phyloP scores from a whole-genome alignment of 768 basidiomycete genomes.

The Megacollybia marginata region DNA sequence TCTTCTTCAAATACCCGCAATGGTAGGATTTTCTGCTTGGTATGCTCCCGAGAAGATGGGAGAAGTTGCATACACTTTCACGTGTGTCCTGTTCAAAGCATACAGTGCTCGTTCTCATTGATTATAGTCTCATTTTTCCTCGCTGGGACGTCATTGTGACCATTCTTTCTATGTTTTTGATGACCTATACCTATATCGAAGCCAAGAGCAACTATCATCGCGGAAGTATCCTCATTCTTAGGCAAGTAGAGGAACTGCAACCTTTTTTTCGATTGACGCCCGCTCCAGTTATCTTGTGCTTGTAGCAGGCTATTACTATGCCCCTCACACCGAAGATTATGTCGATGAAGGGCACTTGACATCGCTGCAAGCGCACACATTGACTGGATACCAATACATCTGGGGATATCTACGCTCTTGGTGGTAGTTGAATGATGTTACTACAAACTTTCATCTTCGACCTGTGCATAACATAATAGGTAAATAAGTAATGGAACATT shows the following conservation, averaged over 20 bases:
- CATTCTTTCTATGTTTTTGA: slow-evolving; percentile 91
- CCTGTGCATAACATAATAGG: too few species aligned
- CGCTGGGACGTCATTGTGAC: slow-evolving; percentile 96
- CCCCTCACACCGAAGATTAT: slow-evolving; percentile 44
- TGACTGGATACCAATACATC: slow-evolving; percentile 31
- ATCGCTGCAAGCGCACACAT: slow-evolving; percentile 25
- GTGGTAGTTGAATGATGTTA: slow-evolving; percentile 3
- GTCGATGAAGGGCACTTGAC: slow-evolving; percentile 26
- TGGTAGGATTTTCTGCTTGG: slow-evolving; percentile 98
- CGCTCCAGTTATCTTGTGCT: slow-evolving; percentile 80
- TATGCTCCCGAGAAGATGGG: slow-evolving; percentile 85
- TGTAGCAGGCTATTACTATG: slow-evolving; percentile 87
- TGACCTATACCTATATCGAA: slow-evolving; percentile 99
- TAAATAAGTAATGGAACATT: too few species aligned
- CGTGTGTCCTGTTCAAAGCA: slow-evolving; percentile 46
- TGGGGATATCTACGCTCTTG: slow-evolving; percentile 26
- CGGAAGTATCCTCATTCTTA: slow-evolving; percentile 90
- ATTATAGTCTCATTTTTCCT: slow-evolving; percentile 84
- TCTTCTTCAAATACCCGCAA: slow-evolving; percentile 93
- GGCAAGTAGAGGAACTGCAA: slow-evolving; percentile 36
- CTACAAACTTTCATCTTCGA: too few species aligned
- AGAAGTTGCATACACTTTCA: slow-evolving; percentile 83
- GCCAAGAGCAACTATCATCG: slow-evolving; percentile 98
- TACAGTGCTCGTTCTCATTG: slow-evolving; percentile 4
- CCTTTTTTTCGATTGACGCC: slow-evolving; percentile 5